Conservation (phyloP, 345 rosid species). For the Gossypium australe region DNA sequence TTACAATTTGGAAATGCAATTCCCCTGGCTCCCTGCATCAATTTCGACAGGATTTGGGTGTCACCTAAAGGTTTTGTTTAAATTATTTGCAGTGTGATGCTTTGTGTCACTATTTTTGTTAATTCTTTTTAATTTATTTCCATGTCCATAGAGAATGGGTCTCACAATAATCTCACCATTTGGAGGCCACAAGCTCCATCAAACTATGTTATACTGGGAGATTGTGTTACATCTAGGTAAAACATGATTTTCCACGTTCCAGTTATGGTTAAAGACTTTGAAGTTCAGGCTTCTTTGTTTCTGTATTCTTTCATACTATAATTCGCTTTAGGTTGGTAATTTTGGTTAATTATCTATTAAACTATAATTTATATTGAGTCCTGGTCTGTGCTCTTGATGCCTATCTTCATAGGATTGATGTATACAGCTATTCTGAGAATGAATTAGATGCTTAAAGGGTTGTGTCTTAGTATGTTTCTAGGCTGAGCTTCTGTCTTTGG, state of each 20-base stretch:
- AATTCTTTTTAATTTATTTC: constrained; percentile 3
- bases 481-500: background rate
- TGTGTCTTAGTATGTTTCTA: background rate
- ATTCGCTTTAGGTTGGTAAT: background rate
- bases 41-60: constrained; percentile 81
- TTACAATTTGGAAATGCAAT: constrained; percentile 81
- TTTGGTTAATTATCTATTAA: constrained; percentile 2
- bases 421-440: background rate
- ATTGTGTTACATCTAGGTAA: constrained; percentile 97
- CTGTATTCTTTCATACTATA: background rate
- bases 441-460: background rate
- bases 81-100: constrained; percentile 15
- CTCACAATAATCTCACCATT: constrained; percentile 67
- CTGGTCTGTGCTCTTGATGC: background rate
- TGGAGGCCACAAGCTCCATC: constrained; percentile 98
- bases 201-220: constrained; percentile 92
- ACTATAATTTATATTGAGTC: background rate
- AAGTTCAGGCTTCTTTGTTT: background rate
- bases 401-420: background rate
- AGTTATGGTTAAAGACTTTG: background rate
- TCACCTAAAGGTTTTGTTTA: constrained; percentile 67
- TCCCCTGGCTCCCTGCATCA: constrained; percentile 85
- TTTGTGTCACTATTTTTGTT: constrained; percentile 1
- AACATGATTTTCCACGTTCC: background rate
- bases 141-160: constrained; percentile 56